phyloP scores from a whole-genome alignment of 495 filamentous ascomycete species.

The Umbilicaria muhlenbergii region DNA sequence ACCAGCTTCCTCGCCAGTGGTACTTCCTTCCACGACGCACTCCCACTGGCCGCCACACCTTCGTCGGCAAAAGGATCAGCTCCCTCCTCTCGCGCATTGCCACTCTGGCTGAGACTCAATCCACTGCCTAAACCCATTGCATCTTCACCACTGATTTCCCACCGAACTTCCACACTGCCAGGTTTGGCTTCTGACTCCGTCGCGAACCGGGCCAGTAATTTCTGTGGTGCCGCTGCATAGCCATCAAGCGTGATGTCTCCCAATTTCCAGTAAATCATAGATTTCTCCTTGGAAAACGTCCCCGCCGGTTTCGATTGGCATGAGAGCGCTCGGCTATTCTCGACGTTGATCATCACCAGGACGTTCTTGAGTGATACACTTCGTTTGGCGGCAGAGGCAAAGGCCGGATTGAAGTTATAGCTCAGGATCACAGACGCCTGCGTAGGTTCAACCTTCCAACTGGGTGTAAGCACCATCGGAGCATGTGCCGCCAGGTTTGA shows the following conservation, averaged over 20 bases:
- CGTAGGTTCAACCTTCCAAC: slow-evolving; percentile 69
- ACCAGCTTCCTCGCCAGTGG: slow-evolving; percentile 55
- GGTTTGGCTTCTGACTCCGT: slow-evolving; percentile 59
- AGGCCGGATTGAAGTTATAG: slow-evolving; percentile 73
- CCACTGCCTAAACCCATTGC: slow-evolving; percentile 35
- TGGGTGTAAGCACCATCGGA: slow-evolving; percentile 62
- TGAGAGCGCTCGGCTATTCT: slow-evolving; percentile 31
- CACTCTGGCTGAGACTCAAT: slow-evolving; percentile 40
- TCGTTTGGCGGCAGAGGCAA: slow-evolving; percentile 20
- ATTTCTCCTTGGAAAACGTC: slow-evolving; percentile 72
- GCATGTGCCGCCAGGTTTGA: slow-evolving; percentile 45
- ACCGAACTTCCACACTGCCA: slow-evolving; percentile 64
- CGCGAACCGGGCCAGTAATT: slow-evolving; percentile 66
- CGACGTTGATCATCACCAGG: slow-evolving; percentile 64
- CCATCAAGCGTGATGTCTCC: slow-evolving; percentile 59
- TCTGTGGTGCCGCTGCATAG: slow-evolving; percentile 34
- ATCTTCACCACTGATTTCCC: slow-evolving; percentile 49
- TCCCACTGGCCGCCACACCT: slow-evolving; percentile 23
- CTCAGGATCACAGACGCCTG: slow-evolving; percentile 71
- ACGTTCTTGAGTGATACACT: slow-evolving; percentile 64
- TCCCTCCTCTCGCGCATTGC: slow-evolving; percentile 17
- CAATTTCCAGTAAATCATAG: slow-evolving; percentile 78
- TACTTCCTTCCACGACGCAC: slow-evolving; percentile 55
- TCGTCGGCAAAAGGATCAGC: slow-evolving; percentile 58
- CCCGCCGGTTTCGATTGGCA: slow-evolving; percentile 64